Evolutionary conservation across 352 stramenopile genomes (phyloP), one percentile per base, ranked within the genome.

Genomic region (Blastocystis sp.): DNA sequence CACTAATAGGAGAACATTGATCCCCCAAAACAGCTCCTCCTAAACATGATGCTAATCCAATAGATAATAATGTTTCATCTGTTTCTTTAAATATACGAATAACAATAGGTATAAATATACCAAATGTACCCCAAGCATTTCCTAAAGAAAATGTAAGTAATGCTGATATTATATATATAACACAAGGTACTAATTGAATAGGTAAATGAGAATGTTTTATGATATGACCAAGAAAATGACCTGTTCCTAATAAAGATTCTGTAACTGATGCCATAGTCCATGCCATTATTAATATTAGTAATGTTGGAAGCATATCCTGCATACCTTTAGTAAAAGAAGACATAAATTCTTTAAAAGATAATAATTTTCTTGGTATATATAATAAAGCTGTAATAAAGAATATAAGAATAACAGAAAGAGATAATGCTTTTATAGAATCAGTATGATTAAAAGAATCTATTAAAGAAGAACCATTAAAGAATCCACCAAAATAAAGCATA

Each of bases 101-200:
- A 6, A 76, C 71, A 62, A 91, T 84, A 13, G 81, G 81, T 65
- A 91, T 88, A 68, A 91, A 80, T 58, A 91, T 88, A 40, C 77
- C 80, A 79, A 91, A 89, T 5, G 81, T 89, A 42, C 79, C 79
- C 59, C 87, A 88, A 13, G 73, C 70, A 39, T 77, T 86, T 42
- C 81, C 81, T 2, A 79, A 84, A n/a, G 78, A 73, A 43, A 89
- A 88, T 10, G 81, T 86, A 44, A 91, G 79, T 36, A 86, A 45
- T 58, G 80, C 85, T 72, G 78, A 86, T 5, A 91, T 70, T 24
- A 84, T 49, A 19, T 75, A 80, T 13, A 77, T 70, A 42, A 86
- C 83, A 11, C 77, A 79, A 27, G 76, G 80, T 2, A 86, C 55
- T 54, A 75, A 83, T 54, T 79, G 76, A 52, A 77, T 75, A 31